A percentile compares a stretch with the other conserved stretches of the same genome.
Conservation (phyloP, 768 basidiomycete species). For the Cyclocybe cylindracea region DNA sequence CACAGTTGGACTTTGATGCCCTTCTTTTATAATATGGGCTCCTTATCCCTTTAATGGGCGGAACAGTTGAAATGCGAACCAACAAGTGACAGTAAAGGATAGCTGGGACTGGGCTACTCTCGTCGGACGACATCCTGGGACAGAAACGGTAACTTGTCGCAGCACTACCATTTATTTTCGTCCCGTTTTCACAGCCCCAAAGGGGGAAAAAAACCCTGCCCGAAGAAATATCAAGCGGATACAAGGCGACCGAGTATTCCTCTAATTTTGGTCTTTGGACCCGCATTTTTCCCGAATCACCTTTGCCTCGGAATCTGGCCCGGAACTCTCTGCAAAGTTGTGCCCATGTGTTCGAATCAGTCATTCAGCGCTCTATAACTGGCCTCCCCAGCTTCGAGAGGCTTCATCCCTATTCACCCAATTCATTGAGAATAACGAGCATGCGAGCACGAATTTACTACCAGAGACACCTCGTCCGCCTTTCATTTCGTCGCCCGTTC, state of each 20-base stretch:
- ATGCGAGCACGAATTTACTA: constrained; percentile 36
- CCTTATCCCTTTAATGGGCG: constrained; percentile 33
- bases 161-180: constrained; percentile 29
- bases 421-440: constrained; percentile 30
- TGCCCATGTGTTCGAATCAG: constrained; percentile 18
- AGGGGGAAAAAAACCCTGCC: constrained; percentile 43
- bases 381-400: constrained; percentile 9
- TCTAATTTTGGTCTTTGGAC: constrained; percentile 30
- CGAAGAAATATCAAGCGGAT: constrained; percentile 34
- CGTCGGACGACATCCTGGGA: constrained; percentile 26
- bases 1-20: constrained; percentile 38
- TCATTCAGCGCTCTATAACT: constrained; percentile 22
- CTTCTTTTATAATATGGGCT: constrained; percentile 41
- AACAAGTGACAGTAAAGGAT: constrained; percentile 9
- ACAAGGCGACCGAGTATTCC: constrained; percentile 29
- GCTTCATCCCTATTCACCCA: constrained; percentile 18
- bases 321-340: constrained; percentile 29
- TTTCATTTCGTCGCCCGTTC: constrained; percentile 36
- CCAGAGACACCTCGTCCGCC: constrained; percentile 19
- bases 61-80: constrained; percentile 16
- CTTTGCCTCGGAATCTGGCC: constrained; percentile 24
- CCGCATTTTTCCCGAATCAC: constrained; percentile 25
- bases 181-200: constrained; percentile 40
- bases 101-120: constrained; percentile 34
- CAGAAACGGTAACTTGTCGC: constrained; percentile 32